A percentile compares a stretch with the other conserved stretches of the same genome.
These are phyloP conservation scores for Penicillium soppii DNA, from an alignment of 495 filamentous ascomycete species.

Conservation along the genomic window DNA sequence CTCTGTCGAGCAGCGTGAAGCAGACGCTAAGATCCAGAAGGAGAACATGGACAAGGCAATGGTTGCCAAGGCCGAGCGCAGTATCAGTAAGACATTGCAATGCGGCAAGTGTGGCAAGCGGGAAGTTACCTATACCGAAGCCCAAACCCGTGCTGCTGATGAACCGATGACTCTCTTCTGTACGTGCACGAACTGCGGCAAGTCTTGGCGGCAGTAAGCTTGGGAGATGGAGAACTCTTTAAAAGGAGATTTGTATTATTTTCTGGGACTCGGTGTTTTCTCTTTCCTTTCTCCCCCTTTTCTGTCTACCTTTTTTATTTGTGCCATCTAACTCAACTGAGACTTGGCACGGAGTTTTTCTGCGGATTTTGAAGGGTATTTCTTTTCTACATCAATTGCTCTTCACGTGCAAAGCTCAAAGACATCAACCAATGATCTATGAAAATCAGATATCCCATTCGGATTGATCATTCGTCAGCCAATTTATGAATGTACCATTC, in stretches of 20 bases:
- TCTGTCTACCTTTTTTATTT: background rate
- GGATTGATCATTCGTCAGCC: no score
- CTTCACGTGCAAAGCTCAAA: background rate
- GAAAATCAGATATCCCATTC: no score
- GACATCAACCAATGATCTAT: no score
- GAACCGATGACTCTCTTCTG: conserved; percentile 53
- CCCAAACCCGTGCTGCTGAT: conserved; percentile 93
- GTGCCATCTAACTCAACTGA: conserved; percentile 3
- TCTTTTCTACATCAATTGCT: background rate
- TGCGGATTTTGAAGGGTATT: background rate
- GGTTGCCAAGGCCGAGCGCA: conserved; percentile 62
- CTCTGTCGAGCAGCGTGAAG: conserved; percentile 63
- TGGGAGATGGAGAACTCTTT: background rate
- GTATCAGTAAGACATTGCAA: conserved; percentile 76
- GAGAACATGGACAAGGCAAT: conserved; percentile 91
- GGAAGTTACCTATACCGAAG: conserved; percentile 93
- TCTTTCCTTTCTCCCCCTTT: conserved; percentile 8
- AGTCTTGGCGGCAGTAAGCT: conserved; percentile 48
- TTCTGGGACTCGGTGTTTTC: conserved; percentile 14
- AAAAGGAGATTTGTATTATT: conserved; percentile 18
- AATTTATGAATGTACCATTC: no score
- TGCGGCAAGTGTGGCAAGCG: conserved; percentile 89
- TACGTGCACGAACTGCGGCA: conserved; percentile 52
- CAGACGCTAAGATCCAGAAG: conserved; percentile 69
- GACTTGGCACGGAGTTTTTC: conserved; percentile 16